phyloP scores from a whole-genome alignment of 2,329 filamentous ascomycete species.

The Sphaerulina populicola region DNA sequence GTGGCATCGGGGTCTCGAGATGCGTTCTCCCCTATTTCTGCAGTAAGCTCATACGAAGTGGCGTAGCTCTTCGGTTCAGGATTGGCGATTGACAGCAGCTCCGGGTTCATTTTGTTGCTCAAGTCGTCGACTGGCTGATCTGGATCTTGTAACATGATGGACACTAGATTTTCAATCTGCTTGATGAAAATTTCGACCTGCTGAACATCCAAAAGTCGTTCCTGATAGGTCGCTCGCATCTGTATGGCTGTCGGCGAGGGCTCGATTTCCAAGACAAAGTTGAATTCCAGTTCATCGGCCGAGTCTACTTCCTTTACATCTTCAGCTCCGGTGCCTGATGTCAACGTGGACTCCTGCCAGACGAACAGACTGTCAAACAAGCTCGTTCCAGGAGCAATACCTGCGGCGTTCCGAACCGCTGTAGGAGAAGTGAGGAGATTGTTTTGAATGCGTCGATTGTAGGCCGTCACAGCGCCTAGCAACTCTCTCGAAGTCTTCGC shows the following conservation, averaged over 20 bases:
- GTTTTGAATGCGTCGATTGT: constrained; percentile 57
- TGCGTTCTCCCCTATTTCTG: constrained; percentile 50
- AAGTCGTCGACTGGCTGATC: constrained; percentile 33
- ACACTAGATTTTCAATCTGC: constrained; percentile 53
- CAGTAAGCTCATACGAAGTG: constrained; percentile 30
- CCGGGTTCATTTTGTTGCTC: constrained; percentile 19
- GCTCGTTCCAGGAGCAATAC: constrained; percentile 45
- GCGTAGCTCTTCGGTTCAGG: constrained; percentile 27
- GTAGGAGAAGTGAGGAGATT: constrained; percentile 57
- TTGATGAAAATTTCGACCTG: constrained; percentile 51
- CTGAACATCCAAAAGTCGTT: constrained; percentile 44
- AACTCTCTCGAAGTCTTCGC: constrained; percentile 52
- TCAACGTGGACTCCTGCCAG: constrained; percentile 65
- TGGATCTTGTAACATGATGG: constrained; percentile 36
- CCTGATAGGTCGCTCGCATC: constrained; percentile 50
- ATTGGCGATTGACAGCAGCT: constrained; percentile 37
- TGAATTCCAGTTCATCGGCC: constrained; percentile 66
- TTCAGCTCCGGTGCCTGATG: constrained; percentile 23
- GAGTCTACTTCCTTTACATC: constrained; percentile 52
- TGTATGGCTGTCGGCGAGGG: constrained; percentile 45
- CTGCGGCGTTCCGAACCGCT: constrained; percentile 58
- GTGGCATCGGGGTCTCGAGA: constrained; percentile 42
- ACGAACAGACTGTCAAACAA: constrained; percentile 74
- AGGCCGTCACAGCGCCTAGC: constrained; percentile 53
- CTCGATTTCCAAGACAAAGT: constrained; percentile 66